phyloP scores from a whole-genome alignment of 169 alveolate species.

The Eimeria praecox region DNA sequence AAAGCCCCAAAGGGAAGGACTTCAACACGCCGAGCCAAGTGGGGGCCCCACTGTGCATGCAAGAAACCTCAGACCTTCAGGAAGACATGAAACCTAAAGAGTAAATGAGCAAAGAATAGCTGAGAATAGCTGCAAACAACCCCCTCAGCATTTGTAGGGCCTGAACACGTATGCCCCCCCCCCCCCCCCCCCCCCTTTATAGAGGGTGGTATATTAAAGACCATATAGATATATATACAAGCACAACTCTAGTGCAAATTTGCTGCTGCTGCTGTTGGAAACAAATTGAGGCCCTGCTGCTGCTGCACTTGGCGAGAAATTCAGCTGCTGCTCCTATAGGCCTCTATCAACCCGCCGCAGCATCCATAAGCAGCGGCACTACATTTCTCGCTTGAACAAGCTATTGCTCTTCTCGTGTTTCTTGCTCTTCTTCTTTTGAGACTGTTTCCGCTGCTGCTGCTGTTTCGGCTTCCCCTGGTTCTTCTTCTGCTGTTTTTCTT shows the following conservation, averaged over 20 bases:
- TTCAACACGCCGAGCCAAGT: background rate
- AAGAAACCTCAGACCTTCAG: background rate
- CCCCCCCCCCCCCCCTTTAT: no score
- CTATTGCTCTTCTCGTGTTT: background rate
- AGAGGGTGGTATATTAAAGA: background rate
- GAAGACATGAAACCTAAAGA: background rate
- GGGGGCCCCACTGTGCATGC: background rate
- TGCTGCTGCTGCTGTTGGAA: conserved; percentile 7
- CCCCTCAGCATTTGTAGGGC: background rate
- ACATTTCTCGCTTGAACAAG: conserved; percentile 37
- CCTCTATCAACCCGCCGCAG: background rate
- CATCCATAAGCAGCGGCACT: conserved; percentile 33
- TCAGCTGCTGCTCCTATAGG: background rate
- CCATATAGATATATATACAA: background rate
- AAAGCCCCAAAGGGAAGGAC: background rate
- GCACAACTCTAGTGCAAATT: background rate
- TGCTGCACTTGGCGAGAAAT: background rate
- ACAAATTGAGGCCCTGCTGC: background rate
- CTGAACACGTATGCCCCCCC: background rate
- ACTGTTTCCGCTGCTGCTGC: background rate
- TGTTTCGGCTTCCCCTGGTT: background rate
- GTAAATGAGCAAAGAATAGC: background rate
- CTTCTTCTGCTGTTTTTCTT: background rate
- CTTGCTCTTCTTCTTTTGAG: background rate
- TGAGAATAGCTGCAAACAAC: background rate